These are phyloP conservation scores for Epichloe hybrida DNA, from an alignment of 2,329 filamentous ascomycete species.

Conservation along the genomic window DNA sequence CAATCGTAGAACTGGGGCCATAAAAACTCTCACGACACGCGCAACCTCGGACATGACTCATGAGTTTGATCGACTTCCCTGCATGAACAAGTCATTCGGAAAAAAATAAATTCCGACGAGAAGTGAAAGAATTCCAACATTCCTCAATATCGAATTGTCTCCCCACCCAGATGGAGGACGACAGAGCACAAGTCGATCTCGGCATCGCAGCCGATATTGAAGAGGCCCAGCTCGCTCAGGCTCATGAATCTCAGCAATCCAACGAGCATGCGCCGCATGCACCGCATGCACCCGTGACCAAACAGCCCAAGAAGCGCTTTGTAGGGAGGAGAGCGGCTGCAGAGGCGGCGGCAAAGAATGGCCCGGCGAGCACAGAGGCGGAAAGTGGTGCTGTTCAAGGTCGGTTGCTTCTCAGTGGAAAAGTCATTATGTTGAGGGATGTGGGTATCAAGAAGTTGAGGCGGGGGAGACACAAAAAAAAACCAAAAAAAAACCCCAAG, in stretches of 20 bases:
- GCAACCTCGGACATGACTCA: background rate
- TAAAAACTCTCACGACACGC: slow-evolving; percentile 2
- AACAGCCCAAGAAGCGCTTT: slow-evolving; percentile 82
- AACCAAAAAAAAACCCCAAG: background rate
- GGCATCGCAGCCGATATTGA: slow-evolving; percentile 56
- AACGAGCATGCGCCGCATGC: slow-evolving; percentile 2
- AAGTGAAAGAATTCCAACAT: background rate
- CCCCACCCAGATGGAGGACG: slow-evolving; percentile 52
- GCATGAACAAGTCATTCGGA: background rate
- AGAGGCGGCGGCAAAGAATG: slow-evolving; percentile 39
- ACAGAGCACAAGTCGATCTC: slow-evolving; percentile 55
- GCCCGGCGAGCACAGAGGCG: slow-evolving; percentile 11
- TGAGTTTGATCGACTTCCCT: background rate
- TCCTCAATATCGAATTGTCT: too few species aligned
- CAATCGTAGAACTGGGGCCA: slow-evolving; percentile 1
- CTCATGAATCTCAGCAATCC: slow-evolving; percentile 12
- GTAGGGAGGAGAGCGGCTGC: slow-evolving; percentile 68
- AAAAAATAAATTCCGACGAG: background rate
- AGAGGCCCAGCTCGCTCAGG: slow-evolving; percentile 23
- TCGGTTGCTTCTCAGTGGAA: slow-evolving; percentile 21
- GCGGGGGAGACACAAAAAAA: background rate
- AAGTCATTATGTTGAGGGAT: background rate
- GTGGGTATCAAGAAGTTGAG: background rate
- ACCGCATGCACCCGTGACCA: slow-evolving; percentile 21
- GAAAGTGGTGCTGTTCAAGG: slow-evolving; percentile 32